phyloP scores from a whole-genome alignment of 2,329 filamentous ascomycete species.

The Fusarium sp. region DNA sequence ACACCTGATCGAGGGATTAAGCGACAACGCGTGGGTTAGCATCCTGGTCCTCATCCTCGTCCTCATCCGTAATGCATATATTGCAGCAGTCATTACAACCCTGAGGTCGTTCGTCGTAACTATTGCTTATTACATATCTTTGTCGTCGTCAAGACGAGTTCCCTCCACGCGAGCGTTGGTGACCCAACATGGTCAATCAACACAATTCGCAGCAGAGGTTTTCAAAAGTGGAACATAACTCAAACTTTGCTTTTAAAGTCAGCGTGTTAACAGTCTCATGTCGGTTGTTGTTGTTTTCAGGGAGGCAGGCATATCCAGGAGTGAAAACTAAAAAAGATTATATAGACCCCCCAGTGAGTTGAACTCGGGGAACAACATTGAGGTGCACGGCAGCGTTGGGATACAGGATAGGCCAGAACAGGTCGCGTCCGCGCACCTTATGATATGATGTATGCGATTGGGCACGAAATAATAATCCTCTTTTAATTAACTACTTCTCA shows the following conservation, averaged over 20 bases:
- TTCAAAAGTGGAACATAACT: neutral
- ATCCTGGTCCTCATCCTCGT: neutral
- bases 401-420: neutral
- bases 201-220: neutral
- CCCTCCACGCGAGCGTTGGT: neutral
- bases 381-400: constrained; percentile 2
- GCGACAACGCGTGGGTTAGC: constrained; percentile 56
- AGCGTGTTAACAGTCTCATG: constrained; percentile 13
- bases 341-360: constrained; percentile 21
- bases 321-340: neutral
- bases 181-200: neutral
- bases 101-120: constrained; percentile 10
- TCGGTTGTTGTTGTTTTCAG: constrained; percentile 7
- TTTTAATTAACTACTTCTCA: constrained; percentile 15
- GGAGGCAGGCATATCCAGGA: neutral
- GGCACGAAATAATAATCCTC: constrained; percentile 16
- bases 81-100: no score
- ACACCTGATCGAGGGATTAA: constrained; percentile 53
- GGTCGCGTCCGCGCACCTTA: constrained; percentile 18
- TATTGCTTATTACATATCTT: constrained; percentile 13
- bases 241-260: constrained; percentile 10
- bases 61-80: neutral
- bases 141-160: neutral
- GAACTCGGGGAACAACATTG: constrained; percentile 2
- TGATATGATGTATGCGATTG: constrained; percentile 17